Evolutionary conservation across 805 yeast species (phyloP).

Genomic region (Wickerhamiella alocasiicola): DNA sequence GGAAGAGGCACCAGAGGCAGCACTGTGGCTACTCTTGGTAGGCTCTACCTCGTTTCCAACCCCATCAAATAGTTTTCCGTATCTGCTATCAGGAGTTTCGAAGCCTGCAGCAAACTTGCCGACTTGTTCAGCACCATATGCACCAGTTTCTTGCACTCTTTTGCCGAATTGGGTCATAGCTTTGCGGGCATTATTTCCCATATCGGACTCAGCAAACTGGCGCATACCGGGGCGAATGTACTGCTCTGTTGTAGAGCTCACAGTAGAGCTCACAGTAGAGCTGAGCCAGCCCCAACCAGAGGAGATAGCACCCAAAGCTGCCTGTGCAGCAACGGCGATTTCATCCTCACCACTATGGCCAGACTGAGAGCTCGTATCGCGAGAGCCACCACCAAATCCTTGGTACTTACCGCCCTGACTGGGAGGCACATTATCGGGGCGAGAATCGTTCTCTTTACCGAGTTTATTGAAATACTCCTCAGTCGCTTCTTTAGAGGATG

Average conservation of each 20-base stretch:
- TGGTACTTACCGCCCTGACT: slow-evolving; percentile 87
- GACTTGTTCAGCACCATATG: slow-evolving; percentile 58
- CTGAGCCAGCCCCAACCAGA: slow-evolving; percentile 94
- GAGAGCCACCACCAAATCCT: slow-evolving; percentile 69
- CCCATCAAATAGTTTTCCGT: slow-evolving; percentile 18
- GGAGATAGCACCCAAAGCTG: slow-evolving; percentile 74
- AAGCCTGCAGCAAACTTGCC: slow-evolving; percentile 39
- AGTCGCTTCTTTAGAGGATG: slow-evolving; percentile 31
- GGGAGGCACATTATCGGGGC: slow-evolving; percentile 76
- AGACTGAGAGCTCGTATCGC: slow-evolving; percentile 11
- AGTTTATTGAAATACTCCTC: slow-evolving; percentile 70
- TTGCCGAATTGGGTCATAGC: slow-evolving; percentile 98
- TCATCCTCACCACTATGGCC: slow-evolving; percentile 32
- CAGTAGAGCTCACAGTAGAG: slow-evolving; percentile 69
- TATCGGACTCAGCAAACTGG: slow-evolving; percentile 66
- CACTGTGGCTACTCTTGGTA: background rate
- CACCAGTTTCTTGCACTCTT: slow-evolving; percentile 79
- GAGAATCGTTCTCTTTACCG: slow-evolving; percentile 56
- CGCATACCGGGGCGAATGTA: slow-evolving; percentile 87
- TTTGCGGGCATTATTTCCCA: slow-evolving; percentile 67
- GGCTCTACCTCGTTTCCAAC: slow-evolving; percentile 2
- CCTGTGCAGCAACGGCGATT: slow-evolving; percentile 44
- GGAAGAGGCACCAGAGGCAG: background rate
- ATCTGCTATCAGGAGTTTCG: slow-evolving; percentile 13
- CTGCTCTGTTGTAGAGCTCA: slow-evolving; percentile 71